Evolutionary conservation across 805 yeast genomes (phyloP).

Genomic region (Priceomyces castillae): DNA sequence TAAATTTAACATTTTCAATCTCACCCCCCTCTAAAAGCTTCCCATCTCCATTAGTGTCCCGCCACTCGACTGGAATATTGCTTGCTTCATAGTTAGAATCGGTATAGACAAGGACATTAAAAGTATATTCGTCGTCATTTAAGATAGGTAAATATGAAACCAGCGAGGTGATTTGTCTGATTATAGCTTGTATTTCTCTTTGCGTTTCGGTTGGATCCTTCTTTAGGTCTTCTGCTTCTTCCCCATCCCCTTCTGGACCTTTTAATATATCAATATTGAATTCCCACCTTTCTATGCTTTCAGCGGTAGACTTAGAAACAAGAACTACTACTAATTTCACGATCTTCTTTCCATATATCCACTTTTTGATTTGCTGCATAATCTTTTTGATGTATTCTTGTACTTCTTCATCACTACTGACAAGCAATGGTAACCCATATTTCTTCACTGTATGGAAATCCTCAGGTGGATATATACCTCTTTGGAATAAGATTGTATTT

Average conservation of each 20-base stretch:
- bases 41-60: conserved; percentile 60
- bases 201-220: conserved; percentile 53
- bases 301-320: conserved; percentile 63
- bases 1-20: conserved; percentile 65
- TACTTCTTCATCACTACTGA: conserved; percentile 74
- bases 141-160: conserved; percentile 81
- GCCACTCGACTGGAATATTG: conserved; percentile 79
- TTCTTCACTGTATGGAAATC: conserved; percentile 76
- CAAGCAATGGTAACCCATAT: conserved; percentile 73
- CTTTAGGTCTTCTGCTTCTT: conserved; percentile 1
- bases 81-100: conserved; percentile 50
- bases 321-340: conserved; percentile 69
- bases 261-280: conserved; percentile 56
- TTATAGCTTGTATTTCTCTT: conserved; percentile 76
- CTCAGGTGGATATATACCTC: conserved; percentile 87
- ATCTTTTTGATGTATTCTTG: conserved; percentile 64
- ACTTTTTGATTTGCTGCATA: conserved; percentile 61
- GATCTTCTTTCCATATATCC: conserved; percentile 72
- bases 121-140: conserved; percentile 58
- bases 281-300: conserved; percentile 83
- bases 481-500: conserved; percentile 77
- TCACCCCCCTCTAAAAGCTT: conserved; percentile 50
- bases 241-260: conserved; percentile 11
- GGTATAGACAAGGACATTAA: conserved; percentile 81
- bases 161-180: conserved; percentile 86